Base-by-base conservation (phyloP, 495 filamentous ascomycete genomes). In the Recurvomyces mirabilis region DNA sequence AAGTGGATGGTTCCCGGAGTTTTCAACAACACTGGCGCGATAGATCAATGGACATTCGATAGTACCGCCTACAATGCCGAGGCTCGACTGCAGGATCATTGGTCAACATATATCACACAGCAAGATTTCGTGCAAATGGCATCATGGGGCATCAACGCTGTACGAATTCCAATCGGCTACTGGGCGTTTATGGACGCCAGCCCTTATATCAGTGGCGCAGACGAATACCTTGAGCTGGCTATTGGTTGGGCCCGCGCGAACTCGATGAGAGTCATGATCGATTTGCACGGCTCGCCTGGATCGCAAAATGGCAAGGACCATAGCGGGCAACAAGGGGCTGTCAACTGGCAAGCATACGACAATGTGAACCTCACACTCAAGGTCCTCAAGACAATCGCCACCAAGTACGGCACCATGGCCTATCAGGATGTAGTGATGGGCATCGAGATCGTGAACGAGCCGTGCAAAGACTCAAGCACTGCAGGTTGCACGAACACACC, bases 221-320 rank as follows among this genome's bases (percentile, higher is more conserved):
- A 61, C 26, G 54, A 38, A 3, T 68, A 63, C 45, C 59, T 69
- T 3, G 63, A 68, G 22, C 53, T 61, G 32, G 65, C 64, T 3
- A 60, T 69, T 18, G 52, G 43, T 6, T 69, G 65, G 66, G 65
- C 65, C 1, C 50, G 62, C 31, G 50, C 46, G 12, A 28, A 51
- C 18, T 57, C 52, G 7, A 59, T 69, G 56, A 61, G 64, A 51
- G 62, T 68, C 35, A 59, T 57, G 57, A 42, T 67, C 25, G 65
- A 66, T 35, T 53, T 51, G 36, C 64, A 65, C 36, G 63, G 64
- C 22, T 53, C 53, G 25, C 65, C 65, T 26, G 66, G 66, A 2
- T 59, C 55, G 12, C 66, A 68, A 45, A 69, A 68, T 45, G 66
- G 65, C 13, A 65, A 61, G 37, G 61, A 68, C 34, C 61, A 69